Evolutionary conservation across 495 filamentous ascomycete species (phyloP).

Genomic region (Lepidopterella palustris): DNA sequence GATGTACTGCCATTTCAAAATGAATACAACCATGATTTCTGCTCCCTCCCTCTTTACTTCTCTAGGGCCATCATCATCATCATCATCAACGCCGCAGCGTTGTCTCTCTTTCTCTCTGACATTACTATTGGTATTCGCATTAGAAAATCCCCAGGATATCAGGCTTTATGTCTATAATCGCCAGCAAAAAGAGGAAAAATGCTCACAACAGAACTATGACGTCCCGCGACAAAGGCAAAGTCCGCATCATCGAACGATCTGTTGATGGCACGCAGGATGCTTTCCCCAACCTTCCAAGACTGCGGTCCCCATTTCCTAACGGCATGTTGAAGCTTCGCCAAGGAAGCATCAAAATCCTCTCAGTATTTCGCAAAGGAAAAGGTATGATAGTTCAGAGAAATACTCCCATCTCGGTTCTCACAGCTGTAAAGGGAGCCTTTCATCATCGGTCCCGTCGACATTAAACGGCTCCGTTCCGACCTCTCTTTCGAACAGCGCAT

Average conservation of each 20-base stretch:
- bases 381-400: neutral
- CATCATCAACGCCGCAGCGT: neutral
- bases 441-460: neutral
- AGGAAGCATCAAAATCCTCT: conserved; percentile 24
- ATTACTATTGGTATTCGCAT: conserved; percentile 7
- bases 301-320: conserved; percentile 7
- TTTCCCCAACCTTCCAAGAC: conserved; percentile 3
- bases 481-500: neutral
- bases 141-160: neutral
- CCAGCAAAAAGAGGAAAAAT: conserved; percentile 23
- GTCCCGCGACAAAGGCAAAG: conserved; percentile 21
- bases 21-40: neutral
- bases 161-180: conserved; percentile 21
- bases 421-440: neutral
- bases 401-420: neutral
- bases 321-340: conserved; percentile 16
- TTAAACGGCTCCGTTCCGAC: neutral
- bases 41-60: neutral
- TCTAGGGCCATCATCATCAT: too few relatives aligned
- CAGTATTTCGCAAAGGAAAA: conserved; percentile 23
- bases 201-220: conserved; percentile 6
- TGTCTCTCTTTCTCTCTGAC: neutral
- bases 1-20: neutral
- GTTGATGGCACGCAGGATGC: conserved; percentile 2
- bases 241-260: conserved; percentile 23